Evolutionary conservation across 1,284 basidiomycete species (phyloP).

Genomic region (Vanrija sp.): DNA sequence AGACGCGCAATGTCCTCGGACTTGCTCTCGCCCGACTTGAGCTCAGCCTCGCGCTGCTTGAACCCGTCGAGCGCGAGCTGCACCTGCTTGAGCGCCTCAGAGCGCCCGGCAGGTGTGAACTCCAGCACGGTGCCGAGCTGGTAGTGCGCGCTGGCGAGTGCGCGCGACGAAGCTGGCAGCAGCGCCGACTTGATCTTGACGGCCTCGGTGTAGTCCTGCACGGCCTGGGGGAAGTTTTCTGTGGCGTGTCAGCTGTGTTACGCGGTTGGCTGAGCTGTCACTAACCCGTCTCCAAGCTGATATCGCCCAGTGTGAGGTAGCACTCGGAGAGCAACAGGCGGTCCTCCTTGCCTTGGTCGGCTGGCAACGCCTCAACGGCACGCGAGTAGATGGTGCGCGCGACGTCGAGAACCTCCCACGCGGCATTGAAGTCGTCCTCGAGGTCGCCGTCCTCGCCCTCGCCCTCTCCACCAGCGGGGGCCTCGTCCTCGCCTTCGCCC

Average conservation of each 20-base stretch:
- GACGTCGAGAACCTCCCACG: conserved; percentile 87
- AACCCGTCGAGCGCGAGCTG: conserved; percentile 73
- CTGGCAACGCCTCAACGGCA: conserved; percentile 39
- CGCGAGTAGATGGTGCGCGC: conserved; percentile 77
- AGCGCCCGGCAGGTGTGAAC: conserved; percentile 64
- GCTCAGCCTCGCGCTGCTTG: conserved; percentile 61
- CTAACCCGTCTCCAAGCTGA: conserved; percentile 82
- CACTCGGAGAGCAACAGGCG: conserved; percentile 73
- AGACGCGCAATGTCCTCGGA: conserved; percentile 49
- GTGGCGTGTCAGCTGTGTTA: conserved; percentile 16
- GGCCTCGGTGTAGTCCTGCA: conserved; percentile 71
- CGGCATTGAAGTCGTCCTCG: conserved; percentile 90
- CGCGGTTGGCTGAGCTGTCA: no score
- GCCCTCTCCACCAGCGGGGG: conserved; percentile 18
- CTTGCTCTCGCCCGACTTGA: conserved; percentile 54
- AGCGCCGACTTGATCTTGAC: conserved; percentile 66
- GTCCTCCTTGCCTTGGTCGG: conserved; percentile 42
- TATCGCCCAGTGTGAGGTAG: conserved; percentile 77
- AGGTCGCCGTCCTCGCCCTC: conserved; percentile 57
- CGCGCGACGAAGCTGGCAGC: conserved; percentile 72
- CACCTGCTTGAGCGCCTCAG: conserved; percentile 74
- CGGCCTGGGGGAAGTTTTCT: conserved; percentile 92
- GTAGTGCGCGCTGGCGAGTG: conserved; percentile 84
- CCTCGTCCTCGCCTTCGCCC: conserved; percentile 12
- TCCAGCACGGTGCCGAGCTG: conserved; percentile 85